Conservation (phyloP, 2,329 filamentous ascomycete species). For the Cladobotryum mycophilum region DNA sequence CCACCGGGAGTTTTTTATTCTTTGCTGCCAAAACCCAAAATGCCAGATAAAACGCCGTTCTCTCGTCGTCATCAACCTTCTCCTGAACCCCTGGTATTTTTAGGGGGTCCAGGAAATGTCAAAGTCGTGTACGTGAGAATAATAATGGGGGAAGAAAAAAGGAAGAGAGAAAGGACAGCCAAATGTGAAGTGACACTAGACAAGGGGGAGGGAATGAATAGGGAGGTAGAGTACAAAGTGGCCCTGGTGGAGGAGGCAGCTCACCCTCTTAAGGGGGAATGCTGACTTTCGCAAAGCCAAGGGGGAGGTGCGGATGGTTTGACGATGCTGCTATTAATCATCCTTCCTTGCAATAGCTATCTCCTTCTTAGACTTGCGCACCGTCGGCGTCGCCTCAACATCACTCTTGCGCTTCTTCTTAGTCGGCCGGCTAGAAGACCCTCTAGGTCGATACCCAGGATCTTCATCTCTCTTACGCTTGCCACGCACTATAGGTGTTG, state of each 20-base stretch:
- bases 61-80: neutral
- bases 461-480: conserved; percentile 57
- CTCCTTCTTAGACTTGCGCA: conserved; percentile 32
- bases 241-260: no score
- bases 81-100: no score
- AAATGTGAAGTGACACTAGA: neutral
- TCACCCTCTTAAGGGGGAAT: neutral
- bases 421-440: conserved; percentile 44
- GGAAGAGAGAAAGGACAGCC: neutral
- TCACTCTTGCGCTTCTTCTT: conserved; percentile 58
- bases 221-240: neutral
- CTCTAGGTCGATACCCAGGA: conserved; percentile 52
- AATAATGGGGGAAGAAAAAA: neutral
- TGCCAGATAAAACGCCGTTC: neutral
- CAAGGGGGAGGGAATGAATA: neutral
- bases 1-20: neutral
- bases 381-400: conserved; percentile 30
- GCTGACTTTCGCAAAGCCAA: neutral
- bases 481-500: conserved; percentile 28
- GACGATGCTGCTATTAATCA: conserved; percentile 23
- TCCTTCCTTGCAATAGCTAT: conserved; percentile 18
- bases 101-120: no score
- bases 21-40: neutral
- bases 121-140: no score
- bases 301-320: neutral